phyloP scores from a whole-genome alignment of 2,329 filamentous ascomycete genomes.

The Gnomoniopsis sp. region DNA sequence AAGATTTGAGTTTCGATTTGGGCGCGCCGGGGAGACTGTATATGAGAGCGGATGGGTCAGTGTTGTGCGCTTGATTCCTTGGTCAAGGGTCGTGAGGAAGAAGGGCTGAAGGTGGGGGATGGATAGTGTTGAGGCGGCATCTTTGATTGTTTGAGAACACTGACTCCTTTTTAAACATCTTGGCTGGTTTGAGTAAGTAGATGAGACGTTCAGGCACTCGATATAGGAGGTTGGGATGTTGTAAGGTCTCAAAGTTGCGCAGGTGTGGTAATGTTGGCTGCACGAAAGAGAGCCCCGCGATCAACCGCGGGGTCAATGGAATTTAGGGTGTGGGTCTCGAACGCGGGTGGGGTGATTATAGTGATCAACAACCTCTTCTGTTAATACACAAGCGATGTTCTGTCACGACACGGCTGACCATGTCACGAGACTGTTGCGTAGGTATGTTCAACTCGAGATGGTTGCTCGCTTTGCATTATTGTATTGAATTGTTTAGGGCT shows the following conservation, averaged over 20 bases:
- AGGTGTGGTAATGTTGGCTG: not conserved
- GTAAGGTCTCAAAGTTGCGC: not conserved
- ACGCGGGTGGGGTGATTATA: not conserved
- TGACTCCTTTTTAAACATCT: constrained; percentile 94
- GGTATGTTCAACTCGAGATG: too few species aligned
- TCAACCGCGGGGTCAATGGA: constrained; percentile 25
- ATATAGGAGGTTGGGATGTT: not conserved
- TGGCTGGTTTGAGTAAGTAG: constrained; percentile 27
- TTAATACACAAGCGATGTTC: not conserved
- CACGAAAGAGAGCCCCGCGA: constrained; percentile 21
- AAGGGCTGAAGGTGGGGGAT: not conserved
- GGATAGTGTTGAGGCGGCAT: not conserved
- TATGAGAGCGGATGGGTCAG: constrained; percentile 19
- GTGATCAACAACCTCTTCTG: not conserved
- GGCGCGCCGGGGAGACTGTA: constrained; percentile 69
- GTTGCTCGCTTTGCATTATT: too few species aligned
- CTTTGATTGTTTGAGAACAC: constrained; percentile 25
- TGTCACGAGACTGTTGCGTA: not conserved
- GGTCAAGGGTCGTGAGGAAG: not conserved
- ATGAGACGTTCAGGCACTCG: not conserved
- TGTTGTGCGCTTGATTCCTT: not conserved
- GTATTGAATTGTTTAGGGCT: too few species aligned
- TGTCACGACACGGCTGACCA: not conserved
- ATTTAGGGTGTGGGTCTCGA: not conserved
- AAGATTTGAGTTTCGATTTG: constrained; percentile 97